Base-by-base conservation (phyloP, 2,329 filamentous ascomycete species). In the Emericellopsis cladophorae region DNA sequence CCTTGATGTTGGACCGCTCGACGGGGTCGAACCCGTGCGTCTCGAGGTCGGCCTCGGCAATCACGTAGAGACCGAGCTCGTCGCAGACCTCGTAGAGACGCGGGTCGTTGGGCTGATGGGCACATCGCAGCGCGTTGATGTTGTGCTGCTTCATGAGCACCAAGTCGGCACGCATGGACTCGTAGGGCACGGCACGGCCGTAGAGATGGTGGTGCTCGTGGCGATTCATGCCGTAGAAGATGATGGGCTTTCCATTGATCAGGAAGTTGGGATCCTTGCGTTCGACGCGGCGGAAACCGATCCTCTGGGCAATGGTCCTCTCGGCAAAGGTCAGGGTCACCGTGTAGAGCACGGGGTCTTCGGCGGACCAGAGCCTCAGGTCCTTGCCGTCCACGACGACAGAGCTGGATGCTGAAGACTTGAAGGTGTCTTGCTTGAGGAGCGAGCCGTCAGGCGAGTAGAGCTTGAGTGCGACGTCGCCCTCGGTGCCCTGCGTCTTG, bases 81-180 rank as follows among this genome's bases (percentile, higher is more conserved):
- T 82, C 76, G 6, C 73, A 72, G 1, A 82, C 57, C 39, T 76
- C 73, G 26, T 76, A 73, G 2, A 83, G 51, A 3, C 64, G 61
- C 1, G 73, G 70, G 47, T 81, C 70, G n/a, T 74, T 77, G 0
- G 79, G 76, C 45, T 85, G 79, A 51, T 86, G 81, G 2, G 73
- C 79, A 40, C 74, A 79, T 0, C 81, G 75, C 5, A 86, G 65
- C 1, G 81, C 76, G 46, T 86, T 85, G 58, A 85, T 69, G 49
- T 84, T 84, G 61, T 82, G 71, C 7, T 59, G 63, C 56, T 85
- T 85, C 79, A 85, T 85, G 4, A 77, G 60, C 2, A 79, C 50
- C 2, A 85, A 61, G 47, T 85, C 81, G 12, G 39, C 39, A 4
- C 35, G 24, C 42, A 44, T 44, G 24, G 26, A 38, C 21, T 44